These are phyloP conservation scores for Nothomitra cinnamomea DNA, from an alignment of 2,329 filamentous ascomycete species.

Conservation along the genomic window DNA sequence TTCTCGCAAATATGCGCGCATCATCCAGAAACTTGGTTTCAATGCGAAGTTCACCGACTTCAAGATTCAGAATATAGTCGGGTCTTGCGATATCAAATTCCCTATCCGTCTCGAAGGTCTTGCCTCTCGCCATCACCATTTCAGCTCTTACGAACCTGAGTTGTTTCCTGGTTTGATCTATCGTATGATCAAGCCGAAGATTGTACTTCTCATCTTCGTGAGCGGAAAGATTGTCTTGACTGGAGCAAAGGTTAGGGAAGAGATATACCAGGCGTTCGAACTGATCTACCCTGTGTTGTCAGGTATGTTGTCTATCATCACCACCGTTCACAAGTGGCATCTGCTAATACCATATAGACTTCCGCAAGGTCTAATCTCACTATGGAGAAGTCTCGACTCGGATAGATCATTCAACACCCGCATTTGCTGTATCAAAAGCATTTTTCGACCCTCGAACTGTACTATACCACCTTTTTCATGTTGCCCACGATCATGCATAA, in stretches of 20 bases:
- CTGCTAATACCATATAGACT: slow-evolving; percentile 28
- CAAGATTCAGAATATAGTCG: slow-evolving; percentile 99
- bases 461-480: slow-evolving; percentile 9
- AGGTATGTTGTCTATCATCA: slow-evolving; percentile 33
- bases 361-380: slow-evolving; percentile 41
- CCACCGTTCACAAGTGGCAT: neutral
- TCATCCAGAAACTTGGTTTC: slow-evolving; percentile 99
- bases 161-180: slow-evolving; percentile 98
- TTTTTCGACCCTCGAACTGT: slow-evolving; percentile 8
- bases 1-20: slow-evolving; percentile 91
- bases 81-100: slow-evolving; percentile 98
- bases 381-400: neutral
- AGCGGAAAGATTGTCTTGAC: slow-evolving; percentile 97
- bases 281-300: slow-evolving; percentile 94
- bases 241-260: slow-evolving; percentile 92
- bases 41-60: slow-evolving; percentile 99
- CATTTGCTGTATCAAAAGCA: slow-evolving; percentile 8
- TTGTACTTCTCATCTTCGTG: slow-evolving; percentile 93
- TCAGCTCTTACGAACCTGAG: slow-evolving; percentile 97
- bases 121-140: slow-evolving; percentile 95
- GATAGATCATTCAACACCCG: neutral
- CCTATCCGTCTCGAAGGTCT: slow-evolving; percentile 92
- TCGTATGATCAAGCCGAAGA: slow-evolving; percentile 99
- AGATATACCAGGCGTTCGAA: slow-evolving; percentile 94
- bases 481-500: slow-evolving; percentile 7